These are phyloP conservation scores for Aspergillus flavus DNA, from an alignment of 2,329 filamentous ascomycete genomes.

Conservation along the genomic window DNA sequence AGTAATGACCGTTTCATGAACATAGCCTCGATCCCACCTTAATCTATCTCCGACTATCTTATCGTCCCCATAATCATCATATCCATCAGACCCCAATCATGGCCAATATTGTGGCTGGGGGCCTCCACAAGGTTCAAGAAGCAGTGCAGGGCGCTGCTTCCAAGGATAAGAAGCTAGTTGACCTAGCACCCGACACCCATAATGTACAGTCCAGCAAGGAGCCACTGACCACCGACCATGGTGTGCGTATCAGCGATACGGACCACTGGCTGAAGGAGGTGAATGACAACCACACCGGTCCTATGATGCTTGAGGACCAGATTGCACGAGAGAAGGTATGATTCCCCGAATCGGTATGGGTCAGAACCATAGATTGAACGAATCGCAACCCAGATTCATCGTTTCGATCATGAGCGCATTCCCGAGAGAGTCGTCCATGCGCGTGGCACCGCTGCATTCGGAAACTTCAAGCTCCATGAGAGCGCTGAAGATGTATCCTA, in stretches of 20 bases:
- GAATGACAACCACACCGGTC: constrained; percentile 65
- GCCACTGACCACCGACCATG: constrained; percentile 75
- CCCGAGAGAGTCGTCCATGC: constrained; percentile 71
- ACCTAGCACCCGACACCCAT: constrained; percentile 62
- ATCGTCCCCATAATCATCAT: too few species aligned
- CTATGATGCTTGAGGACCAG: constrained; percentile 70
- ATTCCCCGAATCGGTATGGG: not conserved
- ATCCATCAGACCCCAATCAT: constrained; percentile 14
- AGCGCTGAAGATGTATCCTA: constrained; percentile 64
- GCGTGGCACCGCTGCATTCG: constrained; percentile 65
- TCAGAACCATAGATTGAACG: not conserved
- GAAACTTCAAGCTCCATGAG: constrained; percentile 67
- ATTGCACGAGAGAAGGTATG: constrained; percentile 72
- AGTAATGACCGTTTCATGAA: not conserved
- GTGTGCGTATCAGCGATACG: constrained; percentile 70
- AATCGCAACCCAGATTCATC: constrained; percentile 46
- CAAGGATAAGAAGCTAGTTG: constrained; percentile 57
- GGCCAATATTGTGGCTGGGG: constrained; percentile 30
- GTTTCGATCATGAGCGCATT: constrained; percentile 75
- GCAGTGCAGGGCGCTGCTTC: constrained; percentile 26
- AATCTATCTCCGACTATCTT: not conserved
- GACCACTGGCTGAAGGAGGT: constrained; percentile 76
- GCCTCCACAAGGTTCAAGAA: constrained; percentile 34
- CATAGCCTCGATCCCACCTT: not conserved
- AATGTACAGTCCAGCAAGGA: constrained; percentile 58